Evolutionary conservation across 176 grass and related monocot genomes (phyloP), one percentile per base, ranked within the genome.

Genomic region (Puya raimondii): DNA sequence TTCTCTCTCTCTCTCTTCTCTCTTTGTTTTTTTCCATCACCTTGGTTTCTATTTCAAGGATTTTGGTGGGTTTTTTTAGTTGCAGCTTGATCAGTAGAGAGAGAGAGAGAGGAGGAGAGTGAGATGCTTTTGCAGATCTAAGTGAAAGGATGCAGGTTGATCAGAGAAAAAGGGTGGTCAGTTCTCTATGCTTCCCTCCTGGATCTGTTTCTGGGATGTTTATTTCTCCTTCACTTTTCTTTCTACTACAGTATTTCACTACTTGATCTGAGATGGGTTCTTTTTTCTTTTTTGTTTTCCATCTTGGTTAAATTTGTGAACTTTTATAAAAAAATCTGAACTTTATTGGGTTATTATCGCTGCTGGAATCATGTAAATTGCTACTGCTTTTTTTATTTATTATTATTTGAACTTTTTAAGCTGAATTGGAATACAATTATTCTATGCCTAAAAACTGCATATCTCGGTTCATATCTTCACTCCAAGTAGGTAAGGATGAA

Each of bases 111-210:
- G 56, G 10, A 20, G 21, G 56, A 61, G 56, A 10, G 56, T 18
- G 56, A 61, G 56, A 58, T 4, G 7, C 3, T 16, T 49, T 15
- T 48, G 67, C 23, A 65, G 66, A 57, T 73, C 69, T 70, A 20
- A 9, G 68, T 54, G 27, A 68, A 48, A 72, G 54, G 66, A 79
- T 69, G 81, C 84, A 79, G 74, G 71, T 83, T 50, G 84, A 77
- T 64, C 81, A 76, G 74, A 75, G 48, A 71, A 84, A 76, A 70
- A 76, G 80, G 82, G 85, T 85, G 82, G 85, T 85, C 4, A 23
- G 0, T 18, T 61, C 56, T 61, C 21, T 20, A 6, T 53, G n/a
- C 42, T 58, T 61, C 23, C 69, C n/a, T 67, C 72, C 61, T 53
- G 33, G 33, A 42, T 64, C 47, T 15, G 47, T 51, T 25, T 71